Base-by-base conservation (phyloP, 139 green algal species). In the Marvania coccoides region DNA sequence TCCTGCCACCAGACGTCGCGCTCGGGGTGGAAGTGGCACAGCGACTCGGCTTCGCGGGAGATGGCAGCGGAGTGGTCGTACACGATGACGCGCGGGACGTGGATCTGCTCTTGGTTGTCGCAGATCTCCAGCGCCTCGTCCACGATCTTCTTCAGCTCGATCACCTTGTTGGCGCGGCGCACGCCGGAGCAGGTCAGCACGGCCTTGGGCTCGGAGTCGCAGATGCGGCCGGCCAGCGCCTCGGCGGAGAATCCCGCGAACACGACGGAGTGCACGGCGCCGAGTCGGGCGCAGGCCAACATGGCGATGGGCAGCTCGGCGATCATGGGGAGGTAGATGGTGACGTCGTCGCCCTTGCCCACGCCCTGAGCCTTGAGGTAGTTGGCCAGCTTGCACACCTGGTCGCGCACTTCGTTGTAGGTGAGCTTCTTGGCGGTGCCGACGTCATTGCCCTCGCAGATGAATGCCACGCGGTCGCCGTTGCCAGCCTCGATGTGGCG, bases 301-400 rank as follows among this genome's bases (percentile, higher is more conserved):
- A 96, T 95, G 30, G 85, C 79, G 31, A 87, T 85, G 19, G 91
- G 93, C 47, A 98, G 82, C 81, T 97, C 87, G 14, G 80, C 66
- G 14, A 97, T 63, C 93, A 98, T 98, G 51, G 93, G 93, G 81
- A 99, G 87, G 84, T 98, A 99, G 63, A 97, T 87, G 47, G 83
- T 86, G 23, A 98, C 93, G 5, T 71, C 76, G 65, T 96, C 85
- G 13, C 93, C 93, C 70, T 89, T 87, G 58, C 81, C 77, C 9
- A 98, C 81, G 31, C 90, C 91, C 36, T 79, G 56, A 26, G 66
- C 77, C 39, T 86, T 87, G 62, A 98, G 76, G 64, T 83, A 96
- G 70, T 97, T 98, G 69, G 91, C 89, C 58, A 58, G 19, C 66
- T 74, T 64, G 65, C 72, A 83, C 4, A 85, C 73, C 34, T 70